A percentile compares a stretch with the other conserved stretches of the same genome.
Conservation (phyloP, 2,329 filamentous ascomycete species). For the Botrytis medusae region DNA sequence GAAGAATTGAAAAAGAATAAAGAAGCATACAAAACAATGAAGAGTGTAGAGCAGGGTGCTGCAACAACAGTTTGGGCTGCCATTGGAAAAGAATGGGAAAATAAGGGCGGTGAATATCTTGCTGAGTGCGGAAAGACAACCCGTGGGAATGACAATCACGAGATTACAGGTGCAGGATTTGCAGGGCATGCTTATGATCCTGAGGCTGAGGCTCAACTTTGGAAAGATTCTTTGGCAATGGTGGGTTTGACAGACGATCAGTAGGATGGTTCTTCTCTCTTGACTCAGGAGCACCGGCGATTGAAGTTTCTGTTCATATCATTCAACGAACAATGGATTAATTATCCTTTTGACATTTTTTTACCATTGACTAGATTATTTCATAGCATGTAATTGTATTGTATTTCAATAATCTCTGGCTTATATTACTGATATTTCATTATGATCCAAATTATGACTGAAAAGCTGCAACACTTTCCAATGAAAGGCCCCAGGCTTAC, state of each 20-base stretch:
- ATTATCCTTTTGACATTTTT: neutral
- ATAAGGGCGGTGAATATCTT: constrained; percentile 49
- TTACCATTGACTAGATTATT: no score
- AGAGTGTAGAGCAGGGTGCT: constrained; percentile 41
- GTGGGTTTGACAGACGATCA: constrained; percentile 35
- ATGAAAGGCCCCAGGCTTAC: no score
- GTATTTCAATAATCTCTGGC: neutral
- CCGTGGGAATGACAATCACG: constrained; percentile 35
- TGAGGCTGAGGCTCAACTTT: constrained; percentile 44
- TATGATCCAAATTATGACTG: neutral
- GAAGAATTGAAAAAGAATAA: neutral
- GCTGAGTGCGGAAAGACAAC: constrained; percentile 41
- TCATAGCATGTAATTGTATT: no score
- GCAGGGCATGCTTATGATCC: constrained; percentile 40
- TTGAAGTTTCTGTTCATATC: neutral
- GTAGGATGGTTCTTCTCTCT: neutral
- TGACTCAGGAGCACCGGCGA: neutral
- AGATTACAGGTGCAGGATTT: constrained; percentile 32
- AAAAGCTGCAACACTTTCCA: neutral
- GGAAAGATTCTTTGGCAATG: constrained; percentile 42
- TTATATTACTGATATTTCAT: neutral
- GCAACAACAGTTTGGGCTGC: constrained; percentile 47
- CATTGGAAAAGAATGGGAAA: constrained; percentile 36
- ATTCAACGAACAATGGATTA: neutral
- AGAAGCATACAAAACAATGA: neutral